Base-by-base conservation (phyloP, 225 moss, liverwort and hornwort genomes). In the Thuidium tamariscinum region DNA sequence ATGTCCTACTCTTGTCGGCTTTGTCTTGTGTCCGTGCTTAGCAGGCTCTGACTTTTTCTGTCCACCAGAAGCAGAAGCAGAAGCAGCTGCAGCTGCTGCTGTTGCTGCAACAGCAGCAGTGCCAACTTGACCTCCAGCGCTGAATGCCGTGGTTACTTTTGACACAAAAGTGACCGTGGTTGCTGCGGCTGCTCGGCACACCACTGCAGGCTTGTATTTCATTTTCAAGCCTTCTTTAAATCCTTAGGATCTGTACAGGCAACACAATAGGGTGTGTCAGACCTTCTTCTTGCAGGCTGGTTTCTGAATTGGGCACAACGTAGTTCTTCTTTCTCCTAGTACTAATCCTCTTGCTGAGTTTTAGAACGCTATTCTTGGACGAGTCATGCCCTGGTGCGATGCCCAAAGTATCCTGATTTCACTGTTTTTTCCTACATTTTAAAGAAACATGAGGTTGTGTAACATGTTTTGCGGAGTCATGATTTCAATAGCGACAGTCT, bases 141-240 rank as follows among this genome's bases (percentile, higher is more conserved):
- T 93, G 62, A 81, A 92, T 77, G 94, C 93, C 41, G 93, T 86
- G 69, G 92, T 92, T 88, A 91, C 94, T 88, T 96, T 96, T 8
- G 95, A 95, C 60, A 94, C 78, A 20, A 92, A 73, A 46, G 95
- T 95, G 71, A 97, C 68, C 23, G 92, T 87, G 60, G 96, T 91
- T 60, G 96, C 96, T 26, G 95, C 93, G 61, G 95, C 94, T 71
- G 97, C 96, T 83, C 96, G 86, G 70, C 96, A 80, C 66, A 97
- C 93, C 64, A 96, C 95, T 41, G 93, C 91, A 37, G 95, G 93
- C 83, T 93, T 97, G 90, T 95, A 97, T 90, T 72, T 88, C 97
- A 97, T 95, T 36, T 64, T 88, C 65, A 84, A 65, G 57, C 70
- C 56, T 63, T 56, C 77, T 88, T 86, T 72, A 88, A 77, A 34